These are phyloP conservation scores for Debaryomyces coudertii DNA, from an alignment of 1,139 yeast genomes.

Conservation along the genomic window DNA sequence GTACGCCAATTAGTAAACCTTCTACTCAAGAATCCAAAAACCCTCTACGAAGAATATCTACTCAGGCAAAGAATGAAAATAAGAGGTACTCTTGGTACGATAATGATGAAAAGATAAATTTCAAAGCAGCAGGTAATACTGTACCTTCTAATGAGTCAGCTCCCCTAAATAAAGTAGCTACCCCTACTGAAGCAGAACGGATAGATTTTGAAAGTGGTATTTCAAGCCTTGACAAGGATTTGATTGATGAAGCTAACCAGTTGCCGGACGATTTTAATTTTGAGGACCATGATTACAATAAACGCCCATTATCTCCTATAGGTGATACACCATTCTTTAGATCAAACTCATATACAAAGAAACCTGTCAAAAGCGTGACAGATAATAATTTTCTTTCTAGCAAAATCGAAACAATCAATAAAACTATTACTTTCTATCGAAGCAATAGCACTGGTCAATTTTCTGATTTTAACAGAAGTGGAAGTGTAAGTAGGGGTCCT, in stretches of 20 bases:
- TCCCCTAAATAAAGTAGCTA: background rate
- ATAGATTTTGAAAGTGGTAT: conserved; percentile 14
- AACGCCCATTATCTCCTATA: background rate
- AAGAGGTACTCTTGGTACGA: conserved; percentile 42
- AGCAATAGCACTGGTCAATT: conserved; percentile 17
- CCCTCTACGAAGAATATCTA: conserved; percentile 3
- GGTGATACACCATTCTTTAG: conserved; percentile 21
- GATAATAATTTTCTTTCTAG: conserved; percentile 35
- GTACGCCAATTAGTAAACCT: background rate
- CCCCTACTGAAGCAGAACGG: background rate
- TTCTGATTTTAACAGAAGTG: conserved; percentile 18
- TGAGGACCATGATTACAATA: conserved; percentile 30
- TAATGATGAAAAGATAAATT: conserved; percentile 32
- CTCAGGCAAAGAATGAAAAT: background rate
- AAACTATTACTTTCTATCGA: conserved; percentile 59
- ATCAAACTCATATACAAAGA: conserved; percentile 44
- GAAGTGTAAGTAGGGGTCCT: conserved; percentile 32
- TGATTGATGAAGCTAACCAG: conserved; percentile 56
- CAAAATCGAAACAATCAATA: conserved; percentile 52
- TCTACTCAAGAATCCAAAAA: background rate
- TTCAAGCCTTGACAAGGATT: conserved; percentile 36
- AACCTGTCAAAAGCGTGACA: conserved; percentile 33
- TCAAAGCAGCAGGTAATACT: conserved; percentile 17
- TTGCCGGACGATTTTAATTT: conserved; percentile 65
- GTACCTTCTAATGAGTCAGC: conserved; percentile 12